phyloP scores from a whole-genome alignment of 805 yeast species.

The Komagataella phaffii region DNA sequence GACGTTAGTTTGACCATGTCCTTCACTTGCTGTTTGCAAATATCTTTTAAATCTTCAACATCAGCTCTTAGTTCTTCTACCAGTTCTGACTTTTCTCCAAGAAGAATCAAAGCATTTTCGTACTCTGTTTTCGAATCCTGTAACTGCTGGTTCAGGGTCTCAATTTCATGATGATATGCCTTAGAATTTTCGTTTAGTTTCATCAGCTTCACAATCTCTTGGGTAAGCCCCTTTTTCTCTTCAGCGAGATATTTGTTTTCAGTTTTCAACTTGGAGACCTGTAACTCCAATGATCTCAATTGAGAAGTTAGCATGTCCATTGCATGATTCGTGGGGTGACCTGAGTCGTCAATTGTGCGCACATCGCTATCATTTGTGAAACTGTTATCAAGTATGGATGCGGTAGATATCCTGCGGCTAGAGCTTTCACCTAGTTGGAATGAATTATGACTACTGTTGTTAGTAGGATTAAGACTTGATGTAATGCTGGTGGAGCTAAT shows the following conservation, averaged over 20 bases:
- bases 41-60: constrained; percentile 75
- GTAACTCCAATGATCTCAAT: constrained; percentile 71
- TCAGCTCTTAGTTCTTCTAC: constrained; percentile 83
- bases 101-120: constrained; percentile 47
- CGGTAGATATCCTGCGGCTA: neutral
- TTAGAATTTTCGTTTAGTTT: constrained; percentile 30
- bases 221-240: constrained; percentile 56
- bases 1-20: constrained; percentile 56
- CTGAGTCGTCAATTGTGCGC: constrained; percentile 17
- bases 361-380: neutral
- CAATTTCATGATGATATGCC: constrained; percentile 15
- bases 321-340: constrained; percentile 29
- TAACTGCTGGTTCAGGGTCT: constrained; percentile 19
- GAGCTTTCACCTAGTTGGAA: neutral
- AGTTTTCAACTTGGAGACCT: constrained; percentile 49
- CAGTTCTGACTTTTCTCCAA: constrained; percentile 81
- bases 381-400: neutral
- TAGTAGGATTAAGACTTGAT: neutral
- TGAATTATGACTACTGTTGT: neutral
- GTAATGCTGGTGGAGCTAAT: neutral
- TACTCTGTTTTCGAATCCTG: constrained; percentile 23
- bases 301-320: constrained; percentile 22
- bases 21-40: constrained; percentile 74
- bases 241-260: constrained; percentile 37
- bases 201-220: constrained; percentile 49